phyloP scores from a whole-genome alignment of 2,329 filamentous ascomycete species.

The Setomelanomma holmii region DNA sequence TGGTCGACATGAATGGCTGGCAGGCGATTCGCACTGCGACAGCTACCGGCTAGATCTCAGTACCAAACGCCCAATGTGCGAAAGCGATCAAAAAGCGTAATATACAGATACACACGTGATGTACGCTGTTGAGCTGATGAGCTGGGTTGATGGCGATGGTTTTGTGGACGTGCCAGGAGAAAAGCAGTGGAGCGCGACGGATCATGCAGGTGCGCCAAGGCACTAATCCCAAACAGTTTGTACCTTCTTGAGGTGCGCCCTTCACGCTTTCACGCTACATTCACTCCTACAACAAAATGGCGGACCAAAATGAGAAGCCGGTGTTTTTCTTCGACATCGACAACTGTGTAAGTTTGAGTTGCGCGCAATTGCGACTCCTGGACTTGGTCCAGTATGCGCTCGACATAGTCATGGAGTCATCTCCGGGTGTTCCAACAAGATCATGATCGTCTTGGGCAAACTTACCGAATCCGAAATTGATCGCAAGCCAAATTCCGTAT shows the following conservation, averaged over 20 bases:
- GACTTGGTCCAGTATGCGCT: not conserved
- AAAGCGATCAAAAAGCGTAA: conserved; percentile 22
- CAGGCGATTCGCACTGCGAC: conserved; percentile 27
- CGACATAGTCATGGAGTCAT: not conserved
- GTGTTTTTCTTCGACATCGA: conserved; percentile 91
- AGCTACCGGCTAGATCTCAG: conserved; percentile 23
- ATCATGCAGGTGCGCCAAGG: conserved; percentile 11
- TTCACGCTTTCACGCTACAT: not conserved
- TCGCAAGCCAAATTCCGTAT: no score
- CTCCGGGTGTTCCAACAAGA: not conserved
- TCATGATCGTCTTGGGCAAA: no score
- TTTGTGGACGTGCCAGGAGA: conserved; percentile 21
- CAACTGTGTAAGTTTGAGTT: conserved; percentile 74
- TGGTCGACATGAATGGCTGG: conserved; percentile 41
- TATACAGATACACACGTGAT: conserved; percentile 38
- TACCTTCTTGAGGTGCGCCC: conserved; percentile 8
- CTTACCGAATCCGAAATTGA: no score
- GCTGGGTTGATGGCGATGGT: conserved; percentile 32
- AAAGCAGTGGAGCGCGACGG: conserved; percentile 14
- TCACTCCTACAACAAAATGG: conserved; percentile 24
- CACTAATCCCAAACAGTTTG: conserved; percentile 20
- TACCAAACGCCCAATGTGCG: conserved; percentile 23
- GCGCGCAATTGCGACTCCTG: not conserved
- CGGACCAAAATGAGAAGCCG: conserved; percentile 50
- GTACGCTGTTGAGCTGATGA: conserved; percentile 32